phyloP scores from a whole-genome alignment of 2,329 filamentous ascomycete species.

The Botryotinia globosa region DNA sequence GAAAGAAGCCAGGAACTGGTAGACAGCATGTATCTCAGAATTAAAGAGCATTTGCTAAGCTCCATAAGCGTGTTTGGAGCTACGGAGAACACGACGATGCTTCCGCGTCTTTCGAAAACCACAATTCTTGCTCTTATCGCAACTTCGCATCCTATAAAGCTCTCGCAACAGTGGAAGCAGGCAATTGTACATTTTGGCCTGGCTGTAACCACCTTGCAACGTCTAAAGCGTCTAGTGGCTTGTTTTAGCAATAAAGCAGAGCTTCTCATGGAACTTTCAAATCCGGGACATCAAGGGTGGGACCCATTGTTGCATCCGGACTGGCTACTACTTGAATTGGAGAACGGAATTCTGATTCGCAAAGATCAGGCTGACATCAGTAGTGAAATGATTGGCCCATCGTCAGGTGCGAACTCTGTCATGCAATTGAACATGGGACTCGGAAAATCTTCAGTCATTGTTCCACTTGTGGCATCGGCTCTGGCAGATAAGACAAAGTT shows the following conservation, averaged over 20 bases:
- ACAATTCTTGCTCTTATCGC: slow-evolving; percentile 25
- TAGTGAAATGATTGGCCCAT: slow-evolving; percentile 49
- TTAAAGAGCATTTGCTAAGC: neutral
- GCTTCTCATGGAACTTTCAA: slow-evolving; percentile 46
- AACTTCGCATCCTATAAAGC: neutral
- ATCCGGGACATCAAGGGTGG: slow-evolving; percentile 57
- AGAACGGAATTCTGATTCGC: slow-evolving; percentile 60
- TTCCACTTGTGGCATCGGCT: slow-evolving; percentile 57
- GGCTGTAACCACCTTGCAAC: slow-evolving; percentile 26
- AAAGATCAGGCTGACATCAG: slow-evolving; percentile 51
- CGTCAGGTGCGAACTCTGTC: slow-evolving; percentile 46
- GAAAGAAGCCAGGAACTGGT: neutral
- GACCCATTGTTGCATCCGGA: slow-evolving; percentile 52
- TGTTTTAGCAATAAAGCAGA: slow-evolving; percentile 33
- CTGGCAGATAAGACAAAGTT: slow-evolving; percentile 52
- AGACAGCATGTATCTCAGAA: neutral
- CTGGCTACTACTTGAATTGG: slow-evolving; percentile 61
- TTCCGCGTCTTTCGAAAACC: slow-evolving; percentile 26
- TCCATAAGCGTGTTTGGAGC: neutral
- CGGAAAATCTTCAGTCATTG: slow-evolving; percentile 67
- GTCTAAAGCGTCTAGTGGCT: slow-evolving; percentile 40
- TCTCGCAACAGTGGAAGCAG: slow-evolving; percentile 24
- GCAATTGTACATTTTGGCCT: slow-evolving; percentile 26
- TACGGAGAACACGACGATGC: slow-evolving; percentile 2
- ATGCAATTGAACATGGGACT: slow-evolving; percentile 72